Percentiles rank a stretch among this genome's conserved stretches.
phyloP scores from a whole-genome alignment of 306 rosid genomes.

The Cucurbita moschata region DNA sequence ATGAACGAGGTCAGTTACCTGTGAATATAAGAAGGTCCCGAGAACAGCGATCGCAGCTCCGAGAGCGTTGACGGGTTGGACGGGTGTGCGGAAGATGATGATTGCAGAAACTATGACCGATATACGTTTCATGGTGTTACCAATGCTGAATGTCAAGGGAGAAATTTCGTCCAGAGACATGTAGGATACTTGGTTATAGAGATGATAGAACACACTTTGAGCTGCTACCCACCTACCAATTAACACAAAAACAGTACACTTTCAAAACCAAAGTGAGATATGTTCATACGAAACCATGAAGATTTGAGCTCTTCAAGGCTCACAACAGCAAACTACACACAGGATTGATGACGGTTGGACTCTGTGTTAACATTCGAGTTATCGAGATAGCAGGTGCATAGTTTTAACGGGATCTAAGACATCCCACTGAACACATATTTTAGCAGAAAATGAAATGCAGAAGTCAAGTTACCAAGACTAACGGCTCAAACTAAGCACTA shows the following conservation, averaged over 20 bases:
- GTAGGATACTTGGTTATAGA: constrained; percentile 90
- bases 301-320: background rate
- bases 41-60: constrained; percentile 89
- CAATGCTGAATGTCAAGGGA: constrained; percentile 83
- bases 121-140: constrained; percentile 94
- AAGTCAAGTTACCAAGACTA: no score
- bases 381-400: background rate
- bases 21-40: constrained; percentile 90
- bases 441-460: background rate
- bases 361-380: background rate
- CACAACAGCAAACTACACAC: background rate
- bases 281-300: background rate
- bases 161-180: constrained; percentile 91
- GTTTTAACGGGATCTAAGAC: background rate
- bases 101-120: constrained; percentile 83
- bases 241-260: background rate
- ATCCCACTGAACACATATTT: background rate
- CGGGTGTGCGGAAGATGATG: constrained; percentile 78
- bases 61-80: constrained; percentile 78
- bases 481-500: no score
- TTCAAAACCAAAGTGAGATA: background rate
- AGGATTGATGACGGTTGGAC: background rate
- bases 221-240: constrained; percentile 77
- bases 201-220: constrained; percentile 86
- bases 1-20: constrained; percentile 30